Percentiles rank a stretch among this genome's conserved stretches.
Conservation (phyloP, 805 yeast genomes). For the Candida maesae region DNA sequence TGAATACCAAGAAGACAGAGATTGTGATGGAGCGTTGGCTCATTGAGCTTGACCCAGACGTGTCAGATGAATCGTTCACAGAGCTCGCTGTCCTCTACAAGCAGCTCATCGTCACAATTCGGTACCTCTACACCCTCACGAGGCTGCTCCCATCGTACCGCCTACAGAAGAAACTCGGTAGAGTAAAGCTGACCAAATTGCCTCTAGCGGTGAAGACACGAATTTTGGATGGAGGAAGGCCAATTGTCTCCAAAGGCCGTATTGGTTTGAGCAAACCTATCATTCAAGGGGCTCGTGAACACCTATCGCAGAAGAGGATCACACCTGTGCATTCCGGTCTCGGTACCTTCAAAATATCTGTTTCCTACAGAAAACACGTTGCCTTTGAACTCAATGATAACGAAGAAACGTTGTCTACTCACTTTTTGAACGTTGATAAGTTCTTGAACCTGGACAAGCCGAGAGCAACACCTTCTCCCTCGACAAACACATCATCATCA, state of each 20-base stretch:
- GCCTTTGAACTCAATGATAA: constrained; percentile 64
- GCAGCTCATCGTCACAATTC: constrained; percentile 66
- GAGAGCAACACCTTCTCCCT: constrained; percentile 8
- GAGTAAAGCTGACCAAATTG: constrained; percentile 33
- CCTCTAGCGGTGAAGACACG: constrained; percentile 54
- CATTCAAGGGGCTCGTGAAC: constrained; percentile 38
- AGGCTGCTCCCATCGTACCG: constrained; percentile 71
- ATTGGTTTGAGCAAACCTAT: constrained; percentile 76
- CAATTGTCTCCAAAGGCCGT: constrained; percentile 78
- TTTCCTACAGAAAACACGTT: constrained; percentile 72
- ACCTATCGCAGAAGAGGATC: constrained; percentile 58
- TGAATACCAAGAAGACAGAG: constrained; percentile 67
- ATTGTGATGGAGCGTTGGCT: constrained; percentile 95
- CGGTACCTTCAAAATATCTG: constrained; percentile 72
- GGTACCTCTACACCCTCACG: constrained; percentile 65
- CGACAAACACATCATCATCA: constrained; percentile 18
- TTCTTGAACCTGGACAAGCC: constrained; percentile 45
- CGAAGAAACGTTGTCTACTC: constrained; percentile 59
- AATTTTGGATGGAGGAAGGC: constrained; percentile 70
- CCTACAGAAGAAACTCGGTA: constrained; percentile 44
- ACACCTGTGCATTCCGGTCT: constrained; percentile 69
- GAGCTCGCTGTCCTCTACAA: constrained; percentile 72
- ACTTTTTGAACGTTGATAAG: constrained; percentile 50
- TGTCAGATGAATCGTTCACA: constrained; percentile 28
- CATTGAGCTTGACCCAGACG: constrained; percentile 61